Conservation (phyloP, 257 asterid species). For the Solanum etuberosum region DNA sequence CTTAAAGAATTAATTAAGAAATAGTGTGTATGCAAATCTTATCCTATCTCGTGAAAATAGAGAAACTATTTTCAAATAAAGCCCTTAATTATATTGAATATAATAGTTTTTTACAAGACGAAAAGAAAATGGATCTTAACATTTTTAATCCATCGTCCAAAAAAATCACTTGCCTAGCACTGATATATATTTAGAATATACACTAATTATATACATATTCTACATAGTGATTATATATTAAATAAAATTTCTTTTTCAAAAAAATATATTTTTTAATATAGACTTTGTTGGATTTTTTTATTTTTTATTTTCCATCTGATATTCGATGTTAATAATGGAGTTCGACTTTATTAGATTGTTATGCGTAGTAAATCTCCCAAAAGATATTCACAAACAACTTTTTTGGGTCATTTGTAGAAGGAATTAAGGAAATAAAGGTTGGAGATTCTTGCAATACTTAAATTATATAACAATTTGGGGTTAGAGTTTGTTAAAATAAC, state of each 20-base stretch:
- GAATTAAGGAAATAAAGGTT: neutral
- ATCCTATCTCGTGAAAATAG: neutral
- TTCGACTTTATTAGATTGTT: too few relatives aligned
- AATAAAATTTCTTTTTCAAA: neutral
- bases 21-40: neutral
- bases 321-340: too few relatives aligned
- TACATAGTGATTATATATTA: neutral
- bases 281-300: neutral
- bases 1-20: neutral
- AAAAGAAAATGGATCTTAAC: neutral
- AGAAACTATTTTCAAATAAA: too few relatives aligned
- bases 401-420: neutral
- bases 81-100: neutral
- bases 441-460: neutral
- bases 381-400: neutral
- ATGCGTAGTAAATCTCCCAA: neutral
- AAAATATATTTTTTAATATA: neutral
- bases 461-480: neutral
- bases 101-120: neutral
- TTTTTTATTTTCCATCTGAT: too few relatives aligned
- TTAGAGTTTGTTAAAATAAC: neutral
- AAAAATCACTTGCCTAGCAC: neutral
- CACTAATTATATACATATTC: neutral
- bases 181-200: neutral
- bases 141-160: neutral